Evolutionary conservation across 1,139 yeast species (phyloP).

Genomic region (Hyphopichia fennica): DNA sequence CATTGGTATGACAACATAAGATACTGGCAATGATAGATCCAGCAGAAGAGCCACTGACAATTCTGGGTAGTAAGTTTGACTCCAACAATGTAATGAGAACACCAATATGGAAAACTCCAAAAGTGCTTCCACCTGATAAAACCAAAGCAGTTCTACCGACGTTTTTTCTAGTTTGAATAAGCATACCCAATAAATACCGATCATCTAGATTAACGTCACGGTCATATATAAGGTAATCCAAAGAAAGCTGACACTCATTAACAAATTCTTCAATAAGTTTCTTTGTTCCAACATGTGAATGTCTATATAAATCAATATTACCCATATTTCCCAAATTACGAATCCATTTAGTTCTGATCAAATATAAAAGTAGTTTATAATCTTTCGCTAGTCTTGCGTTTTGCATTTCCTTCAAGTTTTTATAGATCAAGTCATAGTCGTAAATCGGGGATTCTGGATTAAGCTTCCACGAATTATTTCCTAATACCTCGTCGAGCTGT

Average conservation of each 20-base stretch:
- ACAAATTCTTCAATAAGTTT: constrained; percentile 78
- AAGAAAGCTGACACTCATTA: constrained; percentile 67
- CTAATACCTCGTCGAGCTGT: constrained; percentile 62
- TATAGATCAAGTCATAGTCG: constrained; percentile 63
- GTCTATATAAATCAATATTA: constrained; percentile 71
- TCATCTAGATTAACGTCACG: constrained; percentile 60
- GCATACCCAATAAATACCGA: constrained; percentile 67
- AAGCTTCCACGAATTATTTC: constrained; percentile 71
- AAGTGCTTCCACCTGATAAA: constrained; percentile 92
- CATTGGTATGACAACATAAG: constrained; percentile 76
- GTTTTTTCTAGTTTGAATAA: constrained; percentile 85
- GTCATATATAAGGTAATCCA: constrained; percentile 48
- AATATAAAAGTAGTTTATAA: constrained; percentile 60
- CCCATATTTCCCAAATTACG: constrained; percentile 90
- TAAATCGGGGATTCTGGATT: constrained; percentile 62
- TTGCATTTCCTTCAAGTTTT: constrained; percentile 57
- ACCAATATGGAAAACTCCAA: constrained; percentile 92
- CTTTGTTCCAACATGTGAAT: constrained; percentile 86
- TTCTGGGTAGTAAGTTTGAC: constrained; percentile 74
- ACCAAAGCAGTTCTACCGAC: constrained; percentile 93
- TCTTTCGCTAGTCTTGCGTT: constrained; percentile 60
- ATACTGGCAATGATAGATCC: constrained; percentile 95
- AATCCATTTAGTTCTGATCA: constrained; percentile 81
- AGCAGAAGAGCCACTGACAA: constrained; percentile 94
- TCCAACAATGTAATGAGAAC: constrained; percentile 79